phyloP scores from a whole-genome alignment of 805 yeast genomes.

The Saccharomyces paradoxus region DNA sequence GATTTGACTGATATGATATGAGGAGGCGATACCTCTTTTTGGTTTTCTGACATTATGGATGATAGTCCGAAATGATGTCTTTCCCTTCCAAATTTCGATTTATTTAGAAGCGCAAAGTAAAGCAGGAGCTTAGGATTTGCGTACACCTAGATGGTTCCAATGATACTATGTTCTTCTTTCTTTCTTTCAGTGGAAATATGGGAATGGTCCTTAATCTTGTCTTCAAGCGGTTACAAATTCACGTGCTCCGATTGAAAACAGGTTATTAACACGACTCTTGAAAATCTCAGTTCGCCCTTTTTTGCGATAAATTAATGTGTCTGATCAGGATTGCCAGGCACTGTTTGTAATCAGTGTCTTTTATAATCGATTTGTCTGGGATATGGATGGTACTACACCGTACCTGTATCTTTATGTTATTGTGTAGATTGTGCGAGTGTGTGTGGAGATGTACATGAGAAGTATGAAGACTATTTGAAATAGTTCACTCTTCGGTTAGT shows the following conservation, averaged over 20 bases:
- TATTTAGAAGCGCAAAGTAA: background rate
- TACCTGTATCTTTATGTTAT: background rate
- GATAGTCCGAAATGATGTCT: background rate
- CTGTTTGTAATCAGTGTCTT: background rate
- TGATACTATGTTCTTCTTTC: background rate
- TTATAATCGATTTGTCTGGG: background rate
- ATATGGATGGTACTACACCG: background rate
- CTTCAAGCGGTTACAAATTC: background rate
- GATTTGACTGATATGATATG: background rate
- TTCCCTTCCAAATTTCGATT: background rate
- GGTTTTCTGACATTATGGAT: background rate
- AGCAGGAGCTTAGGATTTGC: background rate
- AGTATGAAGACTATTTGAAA: background rate
- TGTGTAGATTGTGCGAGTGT: background rate
- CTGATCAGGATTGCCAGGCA: background rate
- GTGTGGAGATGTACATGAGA: background rate
- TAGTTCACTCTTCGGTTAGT: background rate
- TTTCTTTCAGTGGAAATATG: background rate
- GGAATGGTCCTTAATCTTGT: background rate
- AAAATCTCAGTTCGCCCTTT: background rate
- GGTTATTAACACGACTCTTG: background rate
- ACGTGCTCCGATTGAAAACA: background rate
- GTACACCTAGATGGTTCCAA: background rate
- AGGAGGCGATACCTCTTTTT: background rate
- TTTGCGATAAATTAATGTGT: background rate